Conservation (phyloP, 2,329 filamentous ascomycete genomes). For the Colletotrichum graminicola region DNA sequence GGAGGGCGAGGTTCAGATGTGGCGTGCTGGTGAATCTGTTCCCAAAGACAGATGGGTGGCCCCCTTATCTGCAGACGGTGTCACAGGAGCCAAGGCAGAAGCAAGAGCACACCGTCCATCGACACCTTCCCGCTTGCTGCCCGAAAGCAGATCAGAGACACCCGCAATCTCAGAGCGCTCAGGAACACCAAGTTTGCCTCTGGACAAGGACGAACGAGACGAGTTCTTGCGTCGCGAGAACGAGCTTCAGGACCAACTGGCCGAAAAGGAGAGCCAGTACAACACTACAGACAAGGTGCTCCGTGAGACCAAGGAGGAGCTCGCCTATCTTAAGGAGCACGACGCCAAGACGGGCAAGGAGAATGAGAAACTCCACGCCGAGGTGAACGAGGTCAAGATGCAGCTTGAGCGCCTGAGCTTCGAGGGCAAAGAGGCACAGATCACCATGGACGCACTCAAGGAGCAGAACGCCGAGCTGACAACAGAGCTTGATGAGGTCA, state of each 20-base stretch:
- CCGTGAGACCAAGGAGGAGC: conserved; percentile 86
- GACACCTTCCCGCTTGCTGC: conserved; percentile 62
- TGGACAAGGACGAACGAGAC: conserved; percentile 97
- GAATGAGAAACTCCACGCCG: conserved; percentile 86
- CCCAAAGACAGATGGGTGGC: conserved; percentile 90
- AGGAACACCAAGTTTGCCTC: conserved; percentile 85
- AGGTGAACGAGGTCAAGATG: conserved; percentile 96
- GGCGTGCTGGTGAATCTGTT: conserved; percentile 89
- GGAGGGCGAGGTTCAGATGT: conserved; percentile 86
- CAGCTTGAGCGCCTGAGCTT: conserved; percentile 95
- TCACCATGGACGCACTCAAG: conserved; percentile 97
- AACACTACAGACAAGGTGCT: conserved; percentile 83
- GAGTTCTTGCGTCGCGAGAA: conserved; percentile 96
- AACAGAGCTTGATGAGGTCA: conserved; percentile 90
- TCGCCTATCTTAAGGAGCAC: conserved; percentile 86
- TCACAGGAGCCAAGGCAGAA: conserved; percentile 56
- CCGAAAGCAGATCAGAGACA: conserved; percentile 73
- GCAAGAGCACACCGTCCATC: conserved; percentile 63
- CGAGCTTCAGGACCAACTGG: conserved; percentile 94
- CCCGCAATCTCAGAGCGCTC: conserved; percentile 81
- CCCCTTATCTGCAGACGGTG: conserved; percentile 68
- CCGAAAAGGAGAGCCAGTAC: conserved; percentile 89
- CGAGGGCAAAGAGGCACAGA: conserved; percentile 95
- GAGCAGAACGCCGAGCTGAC: conserved; percentile 96
- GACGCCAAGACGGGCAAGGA: conserved; percentile 86